phyloP scores from a whole-genome alignment of 805 yeast species.

The Saturnispora dispora region DNA sequence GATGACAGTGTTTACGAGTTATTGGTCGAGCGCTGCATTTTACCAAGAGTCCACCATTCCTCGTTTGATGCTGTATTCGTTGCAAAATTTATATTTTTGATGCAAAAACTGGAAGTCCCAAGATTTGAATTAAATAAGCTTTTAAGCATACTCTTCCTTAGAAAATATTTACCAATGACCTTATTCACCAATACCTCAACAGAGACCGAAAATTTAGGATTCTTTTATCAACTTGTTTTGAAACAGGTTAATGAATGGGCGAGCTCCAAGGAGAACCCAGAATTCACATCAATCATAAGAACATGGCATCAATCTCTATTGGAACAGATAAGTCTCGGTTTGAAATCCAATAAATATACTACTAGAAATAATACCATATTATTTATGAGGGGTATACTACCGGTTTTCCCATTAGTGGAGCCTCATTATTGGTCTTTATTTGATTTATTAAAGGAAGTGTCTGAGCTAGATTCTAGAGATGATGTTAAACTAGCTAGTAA shows the following conservation, averaged over 20 bases:
- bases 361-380: slow-evolving; percentile 71
- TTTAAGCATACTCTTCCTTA: slow-evolving; percentile 39
- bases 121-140: slow-evolving; percentile 33
- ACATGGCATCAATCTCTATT: slow-evolving; percentile 49
- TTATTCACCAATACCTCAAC: slow-evolving; percentile 60
- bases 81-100: slow-evolving; percentile 48
- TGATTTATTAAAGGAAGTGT: slow-evolving; percentile 38
- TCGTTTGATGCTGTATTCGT: slow-evolving; percentile 73
- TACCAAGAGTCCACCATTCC: slow-evolving; percentile 73
- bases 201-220: slow-evolving; percentile 77
- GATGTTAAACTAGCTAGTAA: slow-evolving; percentile 72
- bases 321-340: slow-evolving; percentile 33
- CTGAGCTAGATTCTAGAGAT: slow-evolving; percentile 53
- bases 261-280: slow-evolving; percentile 20
- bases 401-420: slow-evolving; percentile 58
- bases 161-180: slow-evolving; percentile 39
- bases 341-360: slow-evolving; percentile 55
- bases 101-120: slow-evolving; percentile 32
- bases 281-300: slow-evolving; percentile 24
- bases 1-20: background rate
- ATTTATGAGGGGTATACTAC: slow-evolving; percentile 52
- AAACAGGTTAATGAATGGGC: slow-evolving; percentile 33
- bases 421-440: slow-evolving; percentile 52
- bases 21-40: slow-evolving; percentile 52
- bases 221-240: slow-evolving; percentile 55